Percentiles rank a stretch among this genome's conserved stretches.
Conservation (phyloP, 306 rosid species). For the apple (Malus domestica) region DNA sequence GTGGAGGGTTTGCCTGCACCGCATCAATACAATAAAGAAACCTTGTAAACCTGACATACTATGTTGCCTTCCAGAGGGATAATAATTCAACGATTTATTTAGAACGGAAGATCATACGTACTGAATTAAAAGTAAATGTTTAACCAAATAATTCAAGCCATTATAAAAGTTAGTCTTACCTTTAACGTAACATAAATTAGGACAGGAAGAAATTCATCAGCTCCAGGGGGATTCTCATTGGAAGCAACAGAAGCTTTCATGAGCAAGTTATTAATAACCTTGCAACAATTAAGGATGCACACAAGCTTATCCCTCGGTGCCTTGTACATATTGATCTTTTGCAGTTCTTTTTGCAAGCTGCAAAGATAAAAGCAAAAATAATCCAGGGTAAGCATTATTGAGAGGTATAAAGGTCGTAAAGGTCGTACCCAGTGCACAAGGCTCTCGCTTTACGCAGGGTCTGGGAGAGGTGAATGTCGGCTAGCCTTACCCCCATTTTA, state of each 20-base stretch:
- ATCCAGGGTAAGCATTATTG: conserved; percentile 16
- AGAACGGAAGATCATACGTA: background rate
- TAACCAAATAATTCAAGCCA: conserved; percentile 1
- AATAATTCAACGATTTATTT: background rate
- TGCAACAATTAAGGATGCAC: conserved; percentile 91
- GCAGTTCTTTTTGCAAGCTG: conserved; percentile 98
- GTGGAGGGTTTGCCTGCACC: conserved; percentile 95
- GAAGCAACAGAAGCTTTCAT: conserved; percentile 81
- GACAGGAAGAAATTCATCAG: conserved; percentile 98
- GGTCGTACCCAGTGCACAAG: too few species aligned
- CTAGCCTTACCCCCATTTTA: too few species aligned
- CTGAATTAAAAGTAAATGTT: background rate
- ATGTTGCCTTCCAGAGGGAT: background rate
- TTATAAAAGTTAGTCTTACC: conserved; percentile 22
- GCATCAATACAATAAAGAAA: conserved; percentile 16
- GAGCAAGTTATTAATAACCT: conserved; percentile 85
- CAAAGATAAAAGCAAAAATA: conserved; percentile 17
- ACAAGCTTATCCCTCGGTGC: conserved; percentile 97
- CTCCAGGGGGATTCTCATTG: conserved; percentile 76
- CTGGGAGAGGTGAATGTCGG: too few species aligned
- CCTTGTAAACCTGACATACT: background rate
- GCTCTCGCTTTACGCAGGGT: too few species aligned
- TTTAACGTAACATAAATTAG: conserved; percentile 85
- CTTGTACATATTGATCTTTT: conserved; percentile 95
- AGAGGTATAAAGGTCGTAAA: background rate